These are phyloP conservation scores for Suhomyces sp. DNA, from an alignment of 805 yeast genomes.

Conservation along the genomic window DNA sequence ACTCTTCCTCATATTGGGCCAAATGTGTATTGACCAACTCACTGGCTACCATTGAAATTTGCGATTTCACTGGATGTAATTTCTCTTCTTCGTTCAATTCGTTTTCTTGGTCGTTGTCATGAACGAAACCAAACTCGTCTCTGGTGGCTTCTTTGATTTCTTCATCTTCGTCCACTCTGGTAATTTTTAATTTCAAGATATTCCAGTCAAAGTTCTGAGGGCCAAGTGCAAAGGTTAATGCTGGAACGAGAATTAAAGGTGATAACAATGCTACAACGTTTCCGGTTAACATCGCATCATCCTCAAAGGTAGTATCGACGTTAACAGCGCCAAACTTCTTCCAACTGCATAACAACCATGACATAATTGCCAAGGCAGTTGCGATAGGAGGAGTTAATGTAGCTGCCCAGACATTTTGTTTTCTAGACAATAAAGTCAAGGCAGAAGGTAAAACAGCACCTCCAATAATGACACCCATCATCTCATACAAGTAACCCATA, in stretches of 20 bases:
- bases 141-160: conserved; percentile 48
- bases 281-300: conserved; percentile 87
- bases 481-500: conserved; percentile 82
- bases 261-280: conserved; percentile 78
- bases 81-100: conserved; percentile 18
- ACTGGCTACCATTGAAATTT: conserved; percentile 37
- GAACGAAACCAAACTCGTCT: conserved; percentile 14
- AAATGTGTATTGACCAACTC: conserved; percentile 29
- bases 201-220: conserved; percentile 77
- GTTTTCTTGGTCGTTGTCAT: conserved; percentile 4
- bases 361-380: conserved; percentile 65
- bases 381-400: conserved; percentile 76
- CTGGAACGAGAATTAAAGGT: conserved; percentile 64
- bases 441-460: conserved; percentile 81
- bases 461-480: conserved; percentile 88
- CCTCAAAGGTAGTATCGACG: conserved; percentile 62
- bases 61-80: conserved; percentile 35
- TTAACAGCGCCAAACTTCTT: conserved; percentile 29
- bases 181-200: conserved; percentile 49
- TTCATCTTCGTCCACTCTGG: conserved; percentile 68
- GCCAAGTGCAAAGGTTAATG: conserved; percentile 60
- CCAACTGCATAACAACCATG: conserved; percentile 45
- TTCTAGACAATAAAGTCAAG: conserved; percentile 59
- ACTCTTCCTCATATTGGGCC: conserved; percentile 45
- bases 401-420: conserved; percentile 69